A percentile compares a stretch with the other conserved stretches of the same genome.
phyloP scores from a whole-genome alignment of 371 early-diverging fungal species.

The Phascolomyces articulosus region DNA sequence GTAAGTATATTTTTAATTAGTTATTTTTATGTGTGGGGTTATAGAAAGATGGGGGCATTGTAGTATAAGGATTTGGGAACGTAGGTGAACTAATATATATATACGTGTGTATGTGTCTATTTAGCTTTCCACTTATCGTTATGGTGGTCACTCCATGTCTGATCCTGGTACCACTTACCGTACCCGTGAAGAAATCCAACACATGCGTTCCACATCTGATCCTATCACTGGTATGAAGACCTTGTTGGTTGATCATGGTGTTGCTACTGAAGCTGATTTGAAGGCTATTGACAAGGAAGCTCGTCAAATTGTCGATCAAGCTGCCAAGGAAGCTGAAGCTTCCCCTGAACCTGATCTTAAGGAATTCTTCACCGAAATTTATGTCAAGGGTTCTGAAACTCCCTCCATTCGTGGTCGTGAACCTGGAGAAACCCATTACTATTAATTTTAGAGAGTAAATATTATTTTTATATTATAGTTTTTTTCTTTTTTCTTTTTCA shows the following conservation, averaged over 20 bases:
- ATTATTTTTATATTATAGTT: not conserved
- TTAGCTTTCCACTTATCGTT: constrained; percentile 93
- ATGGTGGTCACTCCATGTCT: constrained; percentile 99
- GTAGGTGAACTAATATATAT: no score
- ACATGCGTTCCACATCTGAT: constrained; percentile 94
- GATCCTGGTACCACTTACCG: constrained; percentile 98
- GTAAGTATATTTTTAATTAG: constrained; percentile 20
- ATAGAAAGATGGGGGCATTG: no score
- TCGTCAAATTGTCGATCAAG: constrained; percentile 84
- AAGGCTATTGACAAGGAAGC: constrained; percentile 94
- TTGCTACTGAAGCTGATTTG: constrained; percentile 84
- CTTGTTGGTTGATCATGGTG: constrained; percentile 70
- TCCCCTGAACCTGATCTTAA: constrained; percentile 77
- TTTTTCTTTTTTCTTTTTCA: not conserved
- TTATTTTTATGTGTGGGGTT: not conserved
- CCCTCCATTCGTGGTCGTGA: constrained; percentile 80
- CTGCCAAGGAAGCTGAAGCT: constrained; percentile 83
- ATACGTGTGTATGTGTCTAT: no score
- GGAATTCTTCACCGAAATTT: constrained; percentile 85
- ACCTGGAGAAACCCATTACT: constrained; percentile 71
- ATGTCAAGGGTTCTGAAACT: constrained; percentile 78
- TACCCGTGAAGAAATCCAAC: constrained; percentile 97
- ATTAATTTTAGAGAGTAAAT: constrained; percentile 1
- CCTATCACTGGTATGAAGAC: constrained; percentile 93
- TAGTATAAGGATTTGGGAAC: no score